Evolutionary conservation across 495 filamentous ascomycete species (phyloP).

Genomic region (Penicillium ucsense): DNA sequence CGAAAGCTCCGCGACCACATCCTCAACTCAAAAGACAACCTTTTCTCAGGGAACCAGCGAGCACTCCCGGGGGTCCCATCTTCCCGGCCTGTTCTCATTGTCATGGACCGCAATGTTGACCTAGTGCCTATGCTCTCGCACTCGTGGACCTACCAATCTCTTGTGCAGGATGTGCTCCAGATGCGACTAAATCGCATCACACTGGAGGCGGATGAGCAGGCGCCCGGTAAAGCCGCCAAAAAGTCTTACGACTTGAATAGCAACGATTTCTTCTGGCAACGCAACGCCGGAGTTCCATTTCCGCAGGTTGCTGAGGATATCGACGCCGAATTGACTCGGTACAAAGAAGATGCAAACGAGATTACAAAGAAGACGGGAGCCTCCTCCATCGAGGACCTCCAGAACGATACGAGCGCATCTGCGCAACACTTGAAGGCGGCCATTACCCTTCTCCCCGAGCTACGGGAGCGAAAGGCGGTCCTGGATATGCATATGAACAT

Average conservation of each 20-base stretch:
- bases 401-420: constrained; percentile 77
- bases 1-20: constrained; percentile 94
- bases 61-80: constrained; percentile 50
- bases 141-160: constrained; percentile 96
- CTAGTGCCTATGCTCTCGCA: constrained; percentile 97
- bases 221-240: constrained; percentile 63
- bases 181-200: constrained; percentile 97
- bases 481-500: constrained; percentile 99
- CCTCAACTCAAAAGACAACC: constrained; percentile 92
- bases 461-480: constrained; percentile 81
- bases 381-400: constrained; percentile 84
- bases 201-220: constrained; percentile 71
- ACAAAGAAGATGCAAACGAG: constrained; percentile 90
- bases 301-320: constrained; percentile 97
- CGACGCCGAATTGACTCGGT: constrained; percentile 80
- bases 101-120: constrained; percentile 92
- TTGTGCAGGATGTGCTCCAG: constrained; percentile 87
- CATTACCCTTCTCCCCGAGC: constrained; percentile 83
- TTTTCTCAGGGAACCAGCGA: constrained; percentile 56
- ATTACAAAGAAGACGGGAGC: constrained; percentile 93
- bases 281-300: constrained; percentile 87
- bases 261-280: constrained; percentile 95
- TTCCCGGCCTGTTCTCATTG: constrained; percentile 73
- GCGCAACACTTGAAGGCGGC: constrained; percentile 93
- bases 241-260: constrained; percentile 82